phyloP scores from a whole-genome alignment of 208 protist species.

The Trichomonas vaginalis region DNA sequence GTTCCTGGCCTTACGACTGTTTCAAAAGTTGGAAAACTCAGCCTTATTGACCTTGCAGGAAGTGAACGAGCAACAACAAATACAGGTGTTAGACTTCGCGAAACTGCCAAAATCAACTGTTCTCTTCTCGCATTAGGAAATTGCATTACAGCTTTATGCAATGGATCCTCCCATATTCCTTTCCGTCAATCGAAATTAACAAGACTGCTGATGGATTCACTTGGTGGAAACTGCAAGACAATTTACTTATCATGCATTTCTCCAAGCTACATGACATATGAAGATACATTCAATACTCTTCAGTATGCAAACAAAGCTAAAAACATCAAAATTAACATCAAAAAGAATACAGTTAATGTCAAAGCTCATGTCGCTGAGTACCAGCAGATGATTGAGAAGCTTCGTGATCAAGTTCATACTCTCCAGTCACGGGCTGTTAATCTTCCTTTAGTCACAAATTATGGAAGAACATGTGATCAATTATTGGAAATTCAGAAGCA shows the following conservation, averaged over 20 bases:
- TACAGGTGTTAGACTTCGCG: not conserved
- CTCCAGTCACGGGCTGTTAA: not conserved
- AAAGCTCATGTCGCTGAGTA: not conserved
- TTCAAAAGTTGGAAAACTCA: not conserved
- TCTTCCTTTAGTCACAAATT: not conserved
- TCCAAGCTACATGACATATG: conserved; percentile 44
- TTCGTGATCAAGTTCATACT: not conserved
- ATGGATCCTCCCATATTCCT: conserved; percentile 37
- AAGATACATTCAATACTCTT: conserved; percentile 44
- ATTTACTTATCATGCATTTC: conserved; percentile 44
- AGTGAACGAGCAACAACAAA: not conserved
- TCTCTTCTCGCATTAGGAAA: not conserved
- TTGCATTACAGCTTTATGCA: conserved; percentile 18
- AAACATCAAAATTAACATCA: conserved; percentile 61
- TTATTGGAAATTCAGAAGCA: not conserved
- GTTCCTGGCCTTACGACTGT: not conserved
- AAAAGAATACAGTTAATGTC: conserved; percentile 51
- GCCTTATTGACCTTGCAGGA: conserved; percentile 10
- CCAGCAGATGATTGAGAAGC: not conserved
- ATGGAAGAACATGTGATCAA: not conserved
- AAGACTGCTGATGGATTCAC: conserved; percentile 34
- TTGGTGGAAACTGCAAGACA: conserved; percentile 49
- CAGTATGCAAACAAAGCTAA: conserved; percentile 54
- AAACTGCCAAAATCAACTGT: conserved; percentile 15
- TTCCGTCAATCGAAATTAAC: conserved; percentile 56